Conservation (phyloP, 352 stramenopile genomes). For the Achlya hypogyna region DNA sequence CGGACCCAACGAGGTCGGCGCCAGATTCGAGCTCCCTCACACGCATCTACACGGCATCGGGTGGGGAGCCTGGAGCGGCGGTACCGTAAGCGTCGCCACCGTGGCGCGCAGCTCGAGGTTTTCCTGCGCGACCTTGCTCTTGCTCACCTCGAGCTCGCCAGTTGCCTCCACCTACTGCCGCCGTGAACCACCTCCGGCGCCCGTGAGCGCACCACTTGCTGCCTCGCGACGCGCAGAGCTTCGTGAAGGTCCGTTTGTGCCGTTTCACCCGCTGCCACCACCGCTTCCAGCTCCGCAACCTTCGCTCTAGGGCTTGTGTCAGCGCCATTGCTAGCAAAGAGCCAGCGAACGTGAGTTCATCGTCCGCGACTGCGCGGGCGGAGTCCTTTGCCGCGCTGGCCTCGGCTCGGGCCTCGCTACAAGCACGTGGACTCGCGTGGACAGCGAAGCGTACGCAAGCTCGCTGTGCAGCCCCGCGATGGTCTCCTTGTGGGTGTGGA, state of each 20-base stretch:
- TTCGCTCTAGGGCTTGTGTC: background rate
- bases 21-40: constrained; percentile 2
- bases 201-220: constrained; percentile 1
- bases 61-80: background rate
- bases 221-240: background rate
- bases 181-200: background rate
- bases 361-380: background rate
- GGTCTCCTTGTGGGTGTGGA: background rate
- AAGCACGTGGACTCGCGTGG: background rate
- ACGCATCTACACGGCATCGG: background rate
- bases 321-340: too few species aligned
- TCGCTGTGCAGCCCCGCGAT: background rate
- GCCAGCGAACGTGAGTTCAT: background rate
- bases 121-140: constrained; percentile 12
- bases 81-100: constrained; percentile 12
- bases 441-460: background rate
- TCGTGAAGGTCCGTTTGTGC: background rate
- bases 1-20: background rate
- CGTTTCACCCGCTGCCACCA: background rate
- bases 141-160: constrained; percentile 5
- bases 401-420: background rate
- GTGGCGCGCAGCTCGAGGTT: constrained; percentile 8
- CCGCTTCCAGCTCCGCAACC: background rate
- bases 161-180: background rate
- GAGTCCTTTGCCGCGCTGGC: background rate